Evolutionary conservation across 768 basidiomycete genomes (phyloP).

Genomic region (Lanmaoa rubissima): DNA sequence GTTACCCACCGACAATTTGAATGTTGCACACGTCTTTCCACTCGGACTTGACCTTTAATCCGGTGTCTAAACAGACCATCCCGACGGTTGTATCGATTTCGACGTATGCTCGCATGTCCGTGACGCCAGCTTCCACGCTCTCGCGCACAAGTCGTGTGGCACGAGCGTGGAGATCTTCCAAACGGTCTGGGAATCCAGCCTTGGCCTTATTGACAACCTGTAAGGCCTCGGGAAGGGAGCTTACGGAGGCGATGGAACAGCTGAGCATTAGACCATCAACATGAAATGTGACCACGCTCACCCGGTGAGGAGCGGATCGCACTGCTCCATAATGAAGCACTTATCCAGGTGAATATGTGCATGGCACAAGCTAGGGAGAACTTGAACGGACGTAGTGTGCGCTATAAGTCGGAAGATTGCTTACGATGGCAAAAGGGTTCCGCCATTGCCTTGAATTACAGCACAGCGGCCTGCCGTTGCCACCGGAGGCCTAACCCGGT

Average conservation of each 20-base stretch:
- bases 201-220: conserved; percentile 51
- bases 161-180: conserved; percentile 48
- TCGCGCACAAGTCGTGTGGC: conserved; percentile 54
- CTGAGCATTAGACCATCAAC: neutral
- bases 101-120: conserved; percentile 65
- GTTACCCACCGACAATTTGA: conserved; percentile 51
- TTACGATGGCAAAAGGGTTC: conserved; percentile 35
- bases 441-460: conserved; percentile 25
- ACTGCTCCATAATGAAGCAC: conserved; percentile 61
- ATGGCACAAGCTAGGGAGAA: conserved; percentile 47
- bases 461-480: neutral
- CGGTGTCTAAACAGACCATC: conserved; percentile 52
- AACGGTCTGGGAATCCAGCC: conserved; percentile 41
- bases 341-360: conserved; percentile 69
- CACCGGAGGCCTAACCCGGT: neutral
- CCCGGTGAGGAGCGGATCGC: conserved; percentile 51
- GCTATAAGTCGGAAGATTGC: conserved; percentile 2
- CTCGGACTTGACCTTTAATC: conserved; percentile 45
- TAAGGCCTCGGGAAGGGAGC: conserved; percentile 57
- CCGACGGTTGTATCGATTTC: conserved; percentile 59
- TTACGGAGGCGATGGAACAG: conserved; percentile 21
- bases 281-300: conserved; percentile 27
- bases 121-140: conserved; percentile 61
- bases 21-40: conserved; percentile 50
- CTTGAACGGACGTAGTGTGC: conserved; percentile 15